Conservation (phyloP, 2,329 filamentous ascomycete species). For the Fonsecaea multimorphosa region DNA sequence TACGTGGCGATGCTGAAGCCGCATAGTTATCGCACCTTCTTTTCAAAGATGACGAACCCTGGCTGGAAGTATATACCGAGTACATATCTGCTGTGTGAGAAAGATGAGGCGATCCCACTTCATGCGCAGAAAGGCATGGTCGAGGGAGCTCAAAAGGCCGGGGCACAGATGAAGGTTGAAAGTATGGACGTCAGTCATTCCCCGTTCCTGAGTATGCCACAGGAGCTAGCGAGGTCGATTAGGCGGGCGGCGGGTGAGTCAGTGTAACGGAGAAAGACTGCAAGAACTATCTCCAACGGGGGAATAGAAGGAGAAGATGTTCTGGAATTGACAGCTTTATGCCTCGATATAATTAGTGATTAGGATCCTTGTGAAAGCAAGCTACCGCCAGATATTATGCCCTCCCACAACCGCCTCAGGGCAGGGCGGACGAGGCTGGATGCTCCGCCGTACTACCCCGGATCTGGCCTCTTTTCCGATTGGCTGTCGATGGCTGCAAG, state of each 20-base stretch:
- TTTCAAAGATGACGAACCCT: slow-evolving; percentile 42
- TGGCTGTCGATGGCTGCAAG: slow-evolving; percentile 8
- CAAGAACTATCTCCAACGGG: too few relatives aligned
- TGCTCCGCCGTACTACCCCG: not conserved
- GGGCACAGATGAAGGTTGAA: slow-evolving; percentile 43
- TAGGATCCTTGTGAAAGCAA: too few relatives aligned
- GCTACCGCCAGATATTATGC: too few relatives aligned
- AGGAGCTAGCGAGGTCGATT: slow-evolving; percentile 45
- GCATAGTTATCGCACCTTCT: slow-evolving; percentile 44
- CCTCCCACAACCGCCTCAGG: too few relatives aligned
- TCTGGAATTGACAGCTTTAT: too few relatives aligned
- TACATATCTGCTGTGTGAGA: slow-evolving; percentile 51
- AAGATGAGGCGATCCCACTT: slow-evolving; percentile 48
- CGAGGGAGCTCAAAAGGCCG: slow-evolving; percentile 37
- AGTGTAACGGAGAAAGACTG: slow-evolving; percentile 26
- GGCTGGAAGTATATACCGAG: slow-evolving; percentile 50
- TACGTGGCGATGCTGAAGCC: slow-evolving; percentile 40
- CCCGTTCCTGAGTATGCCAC: slow-evolving; percentile 50
- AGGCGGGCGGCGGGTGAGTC: slow-evolving; percentile 32
- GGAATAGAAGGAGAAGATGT: too few relatives aligned
- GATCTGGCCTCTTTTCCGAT: not conserved
- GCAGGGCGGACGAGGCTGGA: not conserved
- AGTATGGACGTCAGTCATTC: slow-evolving; percentile 48
- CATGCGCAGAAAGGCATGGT: slow-evolving; percentile 48
- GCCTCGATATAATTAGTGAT: too few relatives aligned